phyloP scores from a whole-genome alignment of 257 asterid species.

The Solanum arcanum region DNA sequence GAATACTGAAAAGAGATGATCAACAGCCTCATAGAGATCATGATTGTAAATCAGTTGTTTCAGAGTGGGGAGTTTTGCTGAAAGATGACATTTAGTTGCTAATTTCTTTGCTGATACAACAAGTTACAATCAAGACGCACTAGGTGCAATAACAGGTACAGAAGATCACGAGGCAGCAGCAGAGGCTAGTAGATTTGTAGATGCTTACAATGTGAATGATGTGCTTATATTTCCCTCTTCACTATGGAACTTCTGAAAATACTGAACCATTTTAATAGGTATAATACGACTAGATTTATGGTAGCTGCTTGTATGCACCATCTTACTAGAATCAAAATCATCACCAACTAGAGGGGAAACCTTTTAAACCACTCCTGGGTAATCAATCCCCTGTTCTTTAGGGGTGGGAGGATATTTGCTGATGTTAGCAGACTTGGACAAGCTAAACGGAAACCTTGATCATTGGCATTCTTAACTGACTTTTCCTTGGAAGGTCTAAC shows the following conservation, averaged over 20 bases:
- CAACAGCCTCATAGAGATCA: constrained; percentile 9
- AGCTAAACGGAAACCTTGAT: neutral
- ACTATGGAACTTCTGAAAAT: constrained; percentile 40
- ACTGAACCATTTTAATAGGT: neutral
- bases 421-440: neutral
- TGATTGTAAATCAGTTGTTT: constrained; percentile 2
- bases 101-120: constrained; percentile 24
- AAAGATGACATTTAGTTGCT: constrained; percentile 8
- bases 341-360: neutral
- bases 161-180: constrained; percentile 28
- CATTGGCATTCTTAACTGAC: neutral
- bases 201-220: constrained; percentile 29
- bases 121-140: constrained; percentile 52
- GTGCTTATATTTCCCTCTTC: constrained; percentile 40
- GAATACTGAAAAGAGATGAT: constrained; percentile 30
- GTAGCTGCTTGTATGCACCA: neutral
- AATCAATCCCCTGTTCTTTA: neutral
- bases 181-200: constrained; percentile 13
- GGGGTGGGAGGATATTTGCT: neutral
- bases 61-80: constrained; percentile 25
- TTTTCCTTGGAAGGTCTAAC: neutral
- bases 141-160: constrained; percentile 44
- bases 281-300: neutral
- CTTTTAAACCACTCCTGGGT: neutral
- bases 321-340: neutral